phyloP scores from a whole-genome alignment of 331 rosid genomes.

The Erythrophleum ivorense region DNA sequence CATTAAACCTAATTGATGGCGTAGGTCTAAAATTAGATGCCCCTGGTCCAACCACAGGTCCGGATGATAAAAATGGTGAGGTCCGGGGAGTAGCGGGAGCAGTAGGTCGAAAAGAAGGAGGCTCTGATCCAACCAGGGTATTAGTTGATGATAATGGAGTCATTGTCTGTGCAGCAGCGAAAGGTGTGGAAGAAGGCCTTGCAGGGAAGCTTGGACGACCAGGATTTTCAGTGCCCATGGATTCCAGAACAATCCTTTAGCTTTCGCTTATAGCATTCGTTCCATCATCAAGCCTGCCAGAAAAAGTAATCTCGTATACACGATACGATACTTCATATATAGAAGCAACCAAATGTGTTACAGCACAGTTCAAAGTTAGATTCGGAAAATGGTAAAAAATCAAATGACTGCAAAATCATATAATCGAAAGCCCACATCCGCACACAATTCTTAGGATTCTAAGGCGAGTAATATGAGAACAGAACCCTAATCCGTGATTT shows the following conservation, averaged over 20 bases:
- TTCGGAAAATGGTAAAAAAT: background rate
- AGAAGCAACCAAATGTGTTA: slow-evolving; percentile 10
- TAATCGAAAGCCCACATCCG: background rate
- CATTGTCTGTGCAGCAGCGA: slow-evolving; percentile 8
- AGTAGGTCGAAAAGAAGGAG: slow-evolving; percentile 55
- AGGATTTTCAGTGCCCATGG: slow-evolving; percentile 89
- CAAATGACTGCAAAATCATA: slow-evolving; percentile 3
- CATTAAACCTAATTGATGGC: slow-evolving; percentile 64
- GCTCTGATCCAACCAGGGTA: slow-evolving; percentile 68
- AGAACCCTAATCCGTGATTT: background rate
- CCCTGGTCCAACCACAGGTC: slow-evolving; percentile 61
- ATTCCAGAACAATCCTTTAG: slow-evolving; percentile 38
- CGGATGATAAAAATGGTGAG: slow-evolving; percentile 58
- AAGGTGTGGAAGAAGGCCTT: slow-evolving; percentile 68
- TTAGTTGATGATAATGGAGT: slow-evolving; percentile 65
- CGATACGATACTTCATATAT: background rate
- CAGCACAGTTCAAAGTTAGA: background rate
- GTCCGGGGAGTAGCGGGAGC: slow-evolving; percentile 55
- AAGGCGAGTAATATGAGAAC: background rate
- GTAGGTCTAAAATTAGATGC: slow-evolving; percentile 63
- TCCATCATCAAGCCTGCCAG: slow-evolving; percentile 51
- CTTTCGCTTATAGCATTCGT: slow-evolving; percentile 27
- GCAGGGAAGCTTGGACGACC: slow-evolving; percentile 71
- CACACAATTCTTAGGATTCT: slow-evolving; percentile 31
- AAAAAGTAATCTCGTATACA: slow-evolving; percentile 9